phyloP scores from a whole-genome alignment of 768 basidiomycete species.

The Melanogaster broomeanus region DNA sequence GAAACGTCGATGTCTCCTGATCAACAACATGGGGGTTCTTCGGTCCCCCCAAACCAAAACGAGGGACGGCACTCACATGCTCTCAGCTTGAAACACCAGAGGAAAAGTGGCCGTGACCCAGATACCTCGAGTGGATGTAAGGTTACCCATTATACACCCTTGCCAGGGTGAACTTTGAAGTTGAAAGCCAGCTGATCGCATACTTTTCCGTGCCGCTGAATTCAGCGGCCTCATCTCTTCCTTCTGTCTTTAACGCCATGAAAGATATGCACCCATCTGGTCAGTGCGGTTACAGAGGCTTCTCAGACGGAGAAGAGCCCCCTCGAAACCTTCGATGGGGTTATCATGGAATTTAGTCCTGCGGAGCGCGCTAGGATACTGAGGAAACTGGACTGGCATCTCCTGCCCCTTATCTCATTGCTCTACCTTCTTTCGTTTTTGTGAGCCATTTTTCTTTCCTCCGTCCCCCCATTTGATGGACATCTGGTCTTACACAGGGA shows the following conservation, averaged over 20 bases:
- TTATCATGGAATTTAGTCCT: constrained; percentile 9
- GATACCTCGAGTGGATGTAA: too few relatives aligned
- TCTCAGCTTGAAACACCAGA: too few relatives aligned
- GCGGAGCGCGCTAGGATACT: constrained; percentile 30
- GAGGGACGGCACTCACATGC: too few relatives aligned
- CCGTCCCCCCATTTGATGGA: not conserved
- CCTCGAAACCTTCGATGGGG: not conserved
- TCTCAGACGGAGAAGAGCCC: constrained; percentile 12
- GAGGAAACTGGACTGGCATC: constrained; percentile 46
- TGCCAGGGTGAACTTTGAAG: too few relatives aligned
- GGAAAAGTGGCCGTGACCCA: too few relatives aligned
- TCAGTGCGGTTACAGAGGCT: constrained; percentile 11
- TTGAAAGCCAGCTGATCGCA: too few relatives aligned
- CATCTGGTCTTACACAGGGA: constrained; percentile 30
- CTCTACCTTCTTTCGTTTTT: constrained; percentile 49
- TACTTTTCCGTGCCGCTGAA: too few relatives aligned
- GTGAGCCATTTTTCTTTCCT: constrained; percentile 29
- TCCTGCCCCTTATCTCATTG: constrained; percentile 46
- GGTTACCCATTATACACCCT: too few relatives aligned
- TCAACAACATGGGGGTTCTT: too few relatives aligned
- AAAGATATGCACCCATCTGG: constrained; percentile 18
- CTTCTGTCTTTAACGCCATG: not conserved
- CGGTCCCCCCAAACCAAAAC: too few relatives aligned
- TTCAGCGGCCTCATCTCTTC: not conserved
- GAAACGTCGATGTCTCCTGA: too few relatives aligned